Base-by-base conservation (phyloP, 2,329 filamentous ascomycete genomes). In the Rhynchosporium secalis region DNA sequence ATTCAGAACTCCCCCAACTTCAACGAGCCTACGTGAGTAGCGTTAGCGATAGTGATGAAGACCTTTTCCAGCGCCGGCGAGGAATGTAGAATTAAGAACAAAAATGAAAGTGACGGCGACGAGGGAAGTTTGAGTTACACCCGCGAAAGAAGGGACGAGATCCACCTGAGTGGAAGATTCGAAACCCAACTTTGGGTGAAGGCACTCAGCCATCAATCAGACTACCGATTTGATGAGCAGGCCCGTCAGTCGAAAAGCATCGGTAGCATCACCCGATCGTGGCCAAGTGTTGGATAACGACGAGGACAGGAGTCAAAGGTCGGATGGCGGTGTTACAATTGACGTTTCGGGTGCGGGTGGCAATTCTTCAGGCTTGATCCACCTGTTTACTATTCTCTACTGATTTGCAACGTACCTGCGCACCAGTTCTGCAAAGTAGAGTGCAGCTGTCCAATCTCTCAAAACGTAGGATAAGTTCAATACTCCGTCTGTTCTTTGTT, bases 271-370 rank as follows among this genome's bases (percentile, higher is more conserved):
- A 54, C 47, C 64, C 38, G 48, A 59, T 49, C 33, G 49, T 45
- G 56, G 49, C 28, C 40, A 13, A 36, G 9, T 5, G 6, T 36
- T 36, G 1, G 33, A 51, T 43, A 43, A 51, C 41, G 33, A 20
- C 55, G n/a, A 45, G 31, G 38, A 62, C 28, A 45, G 58, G 38
- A n/a, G 60, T 40, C 40, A 45, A 65, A 61, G 59, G 57, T 68
- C 66, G 65, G 57, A 70, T 67, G 65, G 63, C 57, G 63, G 63
- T 56, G 62, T 68, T 72, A 73, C 72, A 72, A 65, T 69, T 70
- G 62, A 61, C 70, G 72, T 73, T 73, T 73, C 72, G 66, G 60
- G 62, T 52, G 65, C 67, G 62, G 62, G 67, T 58, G 68, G 43
- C 43, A 67, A 71, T 70, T 69, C 57, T 60, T 70, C 65, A 71